phyloP scores from a whole-genome alignment of 495 filamentous ascomycete genomes.

The Barbatosphaeria neglecta region DNA sequence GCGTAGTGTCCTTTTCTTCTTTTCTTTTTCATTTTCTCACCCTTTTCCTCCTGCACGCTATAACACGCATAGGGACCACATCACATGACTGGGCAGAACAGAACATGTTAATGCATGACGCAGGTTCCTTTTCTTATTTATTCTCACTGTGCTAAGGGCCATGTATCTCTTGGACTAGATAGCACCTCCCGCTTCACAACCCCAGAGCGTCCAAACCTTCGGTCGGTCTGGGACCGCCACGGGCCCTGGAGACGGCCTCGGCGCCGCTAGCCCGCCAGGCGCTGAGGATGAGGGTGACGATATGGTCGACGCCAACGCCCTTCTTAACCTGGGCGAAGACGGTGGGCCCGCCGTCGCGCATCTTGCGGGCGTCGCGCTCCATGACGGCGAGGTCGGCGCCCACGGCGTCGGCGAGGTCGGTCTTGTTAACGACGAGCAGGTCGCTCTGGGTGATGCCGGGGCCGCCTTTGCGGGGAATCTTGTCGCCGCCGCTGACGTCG shows the following conservation, averaged over 20 bases:
- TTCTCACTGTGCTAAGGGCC: background rate
- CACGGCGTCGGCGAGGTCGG: conserved; percentile 80
- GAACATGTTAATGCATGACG: no score
- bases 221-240: conserved; percentile 39
- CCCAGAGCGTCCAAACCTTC: conserved; percentile 31
- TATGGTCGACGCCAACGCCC: conserved; percentile 68
- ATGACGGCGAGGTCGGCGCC: conserved; percentile 88
- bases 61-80: no score
- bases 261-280: conserved; percentile 88
- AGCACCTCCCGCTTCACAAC: background rate
- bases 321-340: conserved; percentile 96
- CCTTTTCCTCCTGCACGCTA: no score
- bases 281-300: conserved; percentile 77
- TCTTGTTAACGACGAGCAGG: conserved; percentile 90
- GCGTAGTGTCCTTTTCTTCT: background rate
- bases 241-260: conserved; percentile 41
- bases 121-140: background rate
- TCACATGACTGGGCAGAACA: no score
- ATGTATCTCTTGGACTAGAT: background rate
- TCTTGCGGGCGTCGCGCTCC: conserved; percentile 89
- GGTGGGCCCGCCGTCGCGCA: conserved; percentile 93
- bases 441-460: conserved; percentile 95
- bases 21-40: background rate
- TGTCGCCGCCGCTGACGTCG: conserved; percentile 93
- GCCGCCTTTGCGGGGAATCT: conserved; percentile 90